Evolutionary conservation across 2,329 filamentous ascomycete genomes (phyloP).

Genomic region (Fusarium sambucinum): DNA sequence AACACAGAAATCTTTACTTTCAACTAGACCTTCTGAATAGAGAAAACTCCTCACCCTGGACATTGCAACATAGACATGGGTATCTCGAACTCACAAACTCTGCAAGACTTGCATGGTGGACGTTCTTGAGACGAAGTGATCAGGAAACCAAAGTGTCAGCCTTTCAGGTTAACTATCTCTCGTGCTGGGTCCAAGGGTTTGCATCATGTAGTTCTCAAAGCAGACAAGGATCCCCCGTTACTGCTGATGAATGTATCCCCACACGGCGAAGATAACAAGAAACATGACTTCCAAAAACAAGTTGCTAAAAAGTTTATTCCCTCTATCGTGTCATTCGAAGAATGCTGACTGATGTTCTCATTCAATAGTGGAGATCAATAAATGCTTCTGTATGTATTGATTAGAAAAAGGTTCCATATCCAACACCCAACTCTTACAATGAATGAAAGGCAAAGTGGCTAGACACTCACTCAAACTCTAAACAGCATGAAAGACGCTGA

Average conservation of each 20-base stretch:
- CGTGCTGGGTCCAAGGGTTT: not conserved
- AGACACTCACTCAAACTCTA: constrained; percentile 35
- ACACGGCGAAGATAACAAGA: constrained; percentile 2
- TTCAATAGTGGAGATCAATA: not conserved
- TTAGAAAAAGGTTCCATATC: constrained; percentile 14
- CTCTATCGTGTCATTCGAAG: not conserved
- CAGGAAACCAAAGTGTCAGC: not conserved
- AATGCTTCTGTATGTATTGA: constrained; percentile 2
- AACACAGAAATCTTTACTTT: not conserved
- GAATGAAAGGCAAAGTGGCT: constrained; percentile 35
- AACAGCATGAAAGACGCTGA: constrained; percentile 34
- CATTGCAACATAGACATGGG: too few relatives aligned
- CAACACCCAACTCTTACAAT: constrained; percentile 11
- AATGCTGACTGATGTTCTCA: constrained; percentile 10
- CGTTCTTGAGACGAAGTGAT: not conserved
- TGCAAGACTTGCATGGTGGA: not conserved
- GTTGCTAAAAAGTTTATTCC: not conserved
- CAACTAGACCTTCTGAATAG: not conserved
- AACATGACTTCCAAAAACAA: not conserved
- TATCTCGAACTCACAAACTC: too few relatives aligned
- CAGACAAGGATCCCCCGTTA: not conserved
- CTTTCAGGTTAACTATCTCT: not conserved
- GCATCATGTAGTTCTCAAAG: not conserved
- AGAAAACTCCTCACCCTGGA: not conserved
- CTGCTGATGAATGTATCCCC: constrained; percentile 1